These are phyloP conservation scores for Trametes sp. DNA, from an alignment of 1,284 basidiomycete species.

Conservation along the genomic window DNA sequence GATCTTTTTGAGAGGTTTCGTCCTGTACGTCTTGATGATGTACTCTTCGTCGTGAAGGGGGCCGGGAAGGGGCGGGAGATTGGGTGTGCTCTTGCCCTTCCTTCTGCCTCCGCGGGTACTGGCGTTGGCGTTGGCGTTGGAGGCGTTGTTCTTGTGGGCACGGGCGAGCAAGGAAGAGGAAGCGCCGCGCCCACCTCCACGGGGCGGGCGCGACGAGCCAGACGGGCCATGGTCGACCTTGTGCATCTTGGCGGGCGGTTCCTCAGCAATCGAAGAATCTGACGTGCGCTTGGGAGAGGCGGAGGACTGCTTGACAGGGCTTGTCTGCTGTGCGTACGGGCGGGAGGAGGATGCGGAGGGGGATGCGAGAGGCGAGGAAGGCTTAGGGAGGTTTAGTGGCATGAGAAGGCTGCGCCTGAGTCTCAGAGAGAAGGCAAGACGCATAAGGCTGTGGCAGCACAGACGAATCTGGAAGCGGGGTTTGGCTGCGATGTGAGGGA, in stretches of 20 bases:
- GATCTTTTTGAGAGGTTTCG: conserved; percentile 41
- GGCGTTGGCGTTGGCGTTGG: not conserved
- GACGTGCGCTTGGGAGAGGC: conserved; percentile 29
- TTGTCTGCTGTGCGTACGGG: conserved; percentile 32
- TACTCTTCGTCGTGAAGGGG: conserved; percentile 42
- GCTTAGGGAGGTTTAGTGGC: conserved; percentile 54
- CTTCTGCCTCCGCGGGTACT: conserved; percentile 22
- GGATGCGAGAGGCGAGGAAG: conserved; percentile 34
- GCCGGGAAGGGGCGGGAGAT: conserved; percentile 29
- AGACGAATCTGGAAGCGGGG: conserved; percentile 23
- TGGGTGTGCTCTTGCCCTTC: conserved; percentile 21
- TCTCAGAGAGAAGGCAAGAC: conserved; percentile 54
- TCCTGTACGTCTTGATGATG: conserved; percentile 39
- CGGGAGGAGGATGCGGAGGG: conserved; percentile 38
- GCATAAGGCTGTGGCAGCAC: conserved; percentile 48
- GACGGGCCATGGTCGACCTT: conserved; percentile 31
- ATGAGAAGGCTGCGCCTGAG: conserved; percentile 63
- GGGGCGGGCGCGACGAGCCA: conserved; percentile 28
- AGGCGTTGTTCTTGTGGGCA: conserved; percentile 31
- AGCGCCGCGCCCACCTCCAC: conserved; percentile 26
- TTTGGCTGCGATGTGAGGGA: conserved; percentile 9
- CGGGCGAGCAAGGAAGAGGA: conserved; percentile 31
- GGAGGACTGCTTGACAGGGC: conserved; percentile 23
- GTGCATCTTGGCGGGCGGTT: conserved; percentile 35
- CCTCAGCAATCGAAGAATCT: conserved; percentile 25